Conservation (phyloP, 805 yeast genomes). For the Candida stauntonica region DNA sequence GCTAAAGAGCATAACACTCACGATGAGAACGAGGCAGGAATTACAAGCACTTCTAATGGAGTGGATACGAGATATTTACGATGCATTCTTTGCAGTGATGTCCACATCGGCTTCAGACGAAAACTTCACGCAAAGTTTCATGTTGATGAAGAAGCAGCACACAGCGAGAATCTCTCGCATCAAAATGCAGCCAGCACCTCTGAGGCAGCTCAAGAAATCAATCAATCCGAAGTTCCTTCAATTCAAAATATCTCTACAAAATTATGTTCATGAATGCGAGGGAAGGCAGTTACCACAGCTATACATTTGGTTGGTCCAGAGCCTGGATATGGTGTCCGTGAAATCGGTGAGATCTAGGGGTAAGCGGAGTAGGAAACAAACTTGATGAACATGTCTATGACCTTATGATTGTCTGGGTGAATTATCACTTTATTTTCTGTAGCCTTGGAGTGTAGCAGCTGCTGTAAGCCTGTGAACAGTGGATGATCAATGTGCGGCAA, state of each 20-base stretch:
- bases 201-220: too few species aligned
- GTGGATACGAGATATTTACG: not conserved
- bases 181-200: too few species aligned
- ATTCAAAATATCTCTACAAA: too few species aligned
- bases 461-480: not conserved
- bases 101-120: too few species aligned
- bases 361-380: constrained; percentile 4
- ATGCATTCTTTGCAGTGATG: not conserved
- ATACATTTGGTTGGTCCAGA: not conserved
- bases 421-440: not conserved
- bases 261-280: too few species aligned
- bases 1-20: too few species aligned
- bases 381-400: constrained; percentile 11
- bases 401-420: not conserved
- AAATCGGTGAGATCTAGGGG: not conserved
- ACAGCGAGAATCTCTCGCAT: too few species aligned
- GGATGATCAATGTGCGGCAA: not conserved
- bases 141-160: not conserved
- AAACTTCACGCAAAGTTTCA: not conserved
- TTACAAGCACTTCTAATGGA: not conserved
- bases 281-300: too few species aligned
- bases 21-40: not conserved
- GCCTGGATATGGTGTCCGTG: not conserved
- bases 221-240: too few species aligned
- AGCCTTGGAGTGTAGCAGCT: not conserved